phyloP scores from a whole-genome alignment of 352 stramenopile species.

The Pythium folliculosum region DNA sequence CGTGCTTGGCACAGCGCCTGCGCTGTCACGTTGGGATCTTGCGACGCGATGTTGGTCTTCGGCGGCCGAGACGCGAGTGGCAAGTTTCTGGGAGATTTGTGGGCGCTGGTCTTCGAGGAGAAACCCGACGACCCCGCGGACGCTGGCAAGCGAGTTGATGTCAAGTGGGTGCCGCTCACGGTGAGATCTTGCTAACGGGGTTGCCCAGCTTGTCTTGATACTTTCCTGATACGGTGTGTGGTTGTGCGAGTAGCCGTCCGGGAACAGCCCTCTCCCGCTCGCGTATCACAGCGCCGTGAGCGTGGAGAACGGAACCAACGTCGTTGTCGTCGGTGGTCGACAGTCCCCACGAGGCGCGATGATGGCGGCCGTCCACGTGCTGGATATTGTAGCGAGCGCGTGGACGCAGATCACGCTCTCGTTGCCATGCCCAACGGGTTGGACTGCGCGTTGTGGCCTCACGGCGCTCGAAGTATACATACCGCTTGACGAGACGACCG shows the following conservation, averaged over 20 bases:
- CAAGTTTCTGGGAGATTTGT: slow-evolving; percentile 45
- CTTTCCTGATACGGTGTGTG: neutral
- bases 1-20: slow-evolving; percentile 52
- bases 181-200: slow-evolving; percentile 16
- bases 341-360: slow-evolving; percentile 30
- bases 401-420: slow-evolving; percentile 38
- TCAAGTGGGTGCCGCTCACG: slow-evolving; percentile 43
- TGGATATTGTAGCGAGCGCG: slow-evolving; percentile 50
- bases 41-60: slow-evolving; percentile 45
- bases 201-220: too few species aligned
- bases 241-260: slow-evolving; percentile 35
- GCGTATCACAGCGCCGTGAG: slow-evolving; percentile 47
- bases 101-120: slow-evolving; percentile 38
- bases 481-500: slow-evolving; percentile 23
- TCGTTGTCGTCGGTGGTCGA: slow-evolving; percentile 55
- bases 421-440: slow-evolving; percentile 13
- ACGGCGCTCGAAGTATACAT: slow-evolving; percentile 20
- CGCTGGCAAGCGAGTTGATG: slow-evolving; percentile 10
- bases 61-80: slow-evolving; percentile 43
- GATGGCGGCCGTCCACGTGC: slow-evolving; percentile 39
- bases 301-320: slow-evolving; percentile 34
- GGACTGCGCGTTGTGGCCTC: slow-evolving; percentile 12
- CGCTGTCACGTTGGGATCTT: slow-evolving; percentile 25
- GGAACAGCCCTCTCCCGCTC: slow-evolving; percentile 52
- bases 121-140: neutral